Evolutionary conservation across 169 alveolate species (phyloP).

Genomic region (Cryptosporidium baileyi): DNA sequence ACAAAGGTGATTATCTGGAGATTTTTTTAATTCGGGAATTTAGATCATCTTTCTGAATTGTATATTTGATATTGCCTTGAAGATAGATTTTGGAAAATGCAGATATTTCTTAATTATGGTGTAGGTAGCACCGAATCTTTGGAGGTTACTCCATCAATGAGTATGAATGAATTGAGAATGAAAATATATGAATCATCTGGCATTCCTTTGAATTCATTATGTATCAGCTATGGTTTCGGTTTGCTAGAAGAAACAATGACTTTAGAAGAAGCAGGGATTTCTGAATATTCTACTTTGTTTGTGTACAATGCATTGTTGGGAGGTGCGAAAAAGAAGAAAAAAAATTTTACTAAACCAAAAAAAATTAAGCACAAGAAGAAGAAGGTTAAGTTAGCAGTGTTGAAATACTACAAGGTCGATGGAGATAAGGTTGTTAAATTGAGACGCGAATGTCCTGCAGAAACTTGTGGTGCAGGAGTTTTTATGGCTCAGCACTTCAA

Average conservation of each 20-base stretch:
- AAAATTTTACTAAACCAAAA: slow-evolving; percentile 92
- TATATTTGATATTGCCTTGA: neutral
- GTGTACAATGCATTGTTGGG: slow-evolving; percentile 74
- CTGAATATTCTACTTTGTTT: slow-evolving; percentile 16
- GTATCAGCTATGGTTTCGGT: slow-evolving; percentile 18
- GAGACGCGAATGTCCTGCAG: slow-evolving; percentile 93
- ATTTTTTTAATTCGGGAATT: no score
- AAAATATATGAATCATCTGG: slow-evolving; percentile 16
- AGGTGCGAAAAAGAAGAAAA: slow-evolving; percentile 93
- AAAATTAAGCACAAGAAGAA: slow-evolving; percentile 95
- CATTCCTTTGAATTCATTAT: slow-evolving; percentile 6
- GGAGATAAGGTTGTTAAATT: slow-evolving; percentile 92
- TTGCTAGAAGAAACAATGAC: neutral
- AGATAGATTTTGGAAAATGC: neutral
- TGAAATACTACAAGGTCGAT: slow-evolving; percentile 96
- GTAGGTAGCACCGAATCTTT: slow-evolving; percentile 30
- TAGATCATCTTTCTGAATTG: no score
- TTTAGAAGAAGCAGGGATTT: slow-evolving; percentile 45
- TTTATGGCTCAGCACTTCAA: slow-evolving; percentile 98
- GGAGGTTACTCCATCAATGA: slow-evolving; percentile 44
- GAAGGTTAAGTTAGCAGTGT: slow-evolving; percentile 95
- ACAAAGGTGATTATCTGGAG: neutral
- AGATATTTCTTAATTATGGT: slow-evolving; percentile 42
- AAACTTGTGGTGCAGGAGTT: slow-evolving; percentile 95
- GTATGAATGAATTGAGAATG: slow-evolving; percentile 27